Evolutionary conservation across 352 stramenopile species (phyloP).

Genomic region (Elongisporangium senticosum): DNA sequence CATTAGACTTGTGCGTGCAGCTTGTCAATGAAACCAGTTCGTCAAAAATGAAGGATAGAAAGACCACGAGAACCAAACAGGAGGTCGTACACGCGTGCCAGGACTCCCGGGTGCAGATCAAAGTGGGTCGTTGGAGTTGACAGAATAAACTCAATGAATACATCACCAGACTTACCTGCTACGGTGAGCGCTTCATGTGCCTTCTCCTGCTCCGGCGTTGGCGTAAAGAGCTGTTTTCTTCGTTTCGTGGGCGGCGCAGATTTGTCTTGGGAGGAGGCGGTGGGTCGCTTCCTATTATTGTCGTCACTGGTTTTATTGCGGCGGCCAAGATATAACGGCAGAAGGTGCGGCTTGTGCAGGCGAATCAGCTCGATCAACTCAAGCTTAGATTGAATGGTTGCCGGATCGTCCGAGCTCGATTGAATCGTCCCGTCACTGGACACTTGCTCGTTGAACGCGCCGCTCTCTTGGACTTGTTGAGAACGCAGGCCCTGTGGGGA

Average conservation of each 20-base stretch:
- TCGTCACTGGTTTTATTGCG: too few species aligned
- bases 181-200: constrained; percentile 4
- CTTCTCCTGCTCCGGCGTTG: constrained; percentile 2
- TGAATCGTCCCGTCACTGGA: too few species aligned
- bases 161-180: constrained; percentile 9
- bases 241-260: background rate
- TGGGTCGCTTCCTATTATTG: too few species aligned
- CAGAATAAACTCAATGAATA: constrained; percentile 6
- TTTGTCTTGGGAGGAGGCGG: too few species aligned
- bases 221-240: background rate
- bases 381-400: too few species aligned
- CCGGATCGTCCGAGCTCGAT: too few species aligned
- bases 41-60: constrained; percentile 12
- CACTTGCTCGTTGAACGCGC: too few species aligned
- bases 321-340: too few species aligned
- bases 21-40: constrained; percentile 2
- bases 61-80: constrained; percentile 8
- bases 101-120: constrained; percentile 4
- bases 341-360: background rate
- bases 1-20: too few species aligned
- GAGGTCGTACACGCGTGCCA: constrained; percentile 14
- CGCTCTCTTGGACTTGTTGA: too few species aligned
- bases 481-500: too few species aligned
- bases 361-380: background rate
- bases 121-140: constrained; percentile 3